Conservation (phyloP, 768 basidiomycete species). For the Suillus decipiens region DNA sequence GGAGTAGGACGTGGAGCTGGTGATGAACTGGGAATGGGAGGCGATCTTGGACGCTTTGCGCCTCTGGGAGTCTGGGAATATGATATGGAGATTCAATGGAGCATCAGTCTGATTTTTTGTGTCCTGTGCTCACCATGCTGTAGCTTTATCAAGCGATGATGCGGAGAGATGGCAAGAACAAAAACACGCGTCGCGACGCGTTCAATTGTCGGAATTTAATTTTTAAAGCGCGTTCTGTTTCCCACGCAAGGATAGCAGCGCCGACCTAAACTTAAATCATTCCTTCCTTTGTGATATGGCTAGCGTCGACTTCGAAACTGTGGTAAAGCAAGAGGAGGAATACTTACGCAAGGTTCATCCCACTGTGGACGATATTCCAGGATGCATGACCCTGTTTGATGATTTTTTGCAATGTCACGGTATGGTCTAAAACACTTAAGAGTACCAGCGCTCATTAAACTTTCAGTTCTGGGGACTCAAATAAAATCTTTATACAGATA, state of each 20-base stretch:
- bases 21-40: slow-evolving; percentile 51
- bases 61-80: slow-evolving; percentile 51
- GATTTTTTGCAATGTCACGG: slow-evolving; percentile 73
- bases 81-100: not conserved
- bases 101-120: not conserved
- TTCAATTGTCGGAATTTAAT: slow-evolving; percentile 44
- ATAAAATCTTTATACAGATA: slow-evolving; percentile 85
- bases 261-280: slow-evolving; percentile 2
- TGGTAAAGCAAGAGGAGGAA: slow-evolving; percentile 67
- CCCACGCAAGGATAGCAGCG: slow-evolving; percentile 1
- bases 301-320: slow-evolving; percentile 52
- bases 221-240: slow-evolving; percentile 34
- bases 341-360: slow-evolving; percentile 70
- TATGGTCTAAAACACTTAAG: slow-evolving; percentile 26
- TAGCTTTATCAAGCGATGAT: slow-evolving; percentile 11
- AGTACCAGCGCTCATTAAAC: slow-evolving; percentile 14
- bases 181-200: slow-evolving; percentile 50
- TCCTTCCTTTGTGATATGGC: slow-evolving; percentile 28
- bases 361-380: slow-evolving; percentile 75
- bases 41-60: slow-evolving; percentile 64
- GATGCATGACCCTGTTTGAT: slow-evolving; percentile 77
- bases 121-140: slow-evolving; percentile 39
- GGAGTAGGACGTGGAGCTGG: slow-evolving; percentile 45
- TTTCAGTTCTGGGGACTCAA: slow-evolving; percentile 74
- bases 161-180: slow-evolving; percentile 18